Base-by-base conservation (phyloP, 2,329 filamentous ascomycete species). In the Furcasterigmium furcatum region DNA sequence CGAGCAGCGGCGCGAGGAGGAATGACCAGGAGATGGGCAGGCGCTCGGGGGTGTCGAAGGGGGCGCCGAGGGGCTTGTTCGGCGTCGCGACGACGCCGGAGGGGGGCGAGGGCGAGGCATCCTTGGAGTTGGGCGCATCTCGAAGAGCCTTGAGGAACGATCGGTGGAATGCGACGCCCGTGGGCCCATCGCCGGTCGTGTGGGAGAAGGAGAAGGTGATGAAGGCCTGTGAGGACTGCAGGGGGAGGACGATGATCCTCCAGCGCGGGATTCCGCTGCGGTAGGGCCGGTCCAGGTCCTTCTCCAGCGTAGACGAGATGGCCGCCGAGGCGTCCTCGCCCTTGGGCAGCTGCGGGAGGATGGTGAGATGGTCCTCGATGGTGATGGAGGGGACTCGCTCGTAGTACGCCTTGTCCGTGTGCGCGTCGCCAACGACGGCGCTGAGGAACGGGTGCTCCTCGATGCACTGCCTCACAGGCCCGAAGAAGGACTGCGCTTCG, bases 21-120 rank as follows among this genome's bases (percentile, higher is more conserved):
- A 63, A 76, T 0, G 52, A 54, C 69, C 66, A 74, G 1, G 70
- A 71, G 22, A 76, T 68, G 2, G 64, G 59, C 1, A 76, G 59
- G 7, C 60, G 55, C 16, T 58, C 58, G 2, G 61, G 55, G 8
- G 59, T 60, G 42, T 74, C 70, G 19, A 73, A 63, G 1, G 71
- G 62, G 1, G 56, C 53, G 3, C 62, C 57, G 3, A 72, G 54
- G 2, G 52, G 43, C 22, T 19, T 38, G 3, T 20, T 40, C 9
- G 57, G 38, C 22, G 58, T 30, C 2, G 46, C 10, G 16, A 58
- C 22, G 20, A 36, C 25, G n/a, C 24, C 24, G n/a, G 30, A n/a
- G 9, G 3, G 3, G 12, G 13, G 14, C 30, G 13, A 9, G 14
- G 14, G 14, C 14, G 30, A 16, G 13, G 30, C 30, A 16, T 7